Evolutionary conservation across 2,329 filamentous ascomycete genomes (phyloP), one percentile per base, ranked within the genome.

Genomic region (Ophiostoma sp.): DNA sequence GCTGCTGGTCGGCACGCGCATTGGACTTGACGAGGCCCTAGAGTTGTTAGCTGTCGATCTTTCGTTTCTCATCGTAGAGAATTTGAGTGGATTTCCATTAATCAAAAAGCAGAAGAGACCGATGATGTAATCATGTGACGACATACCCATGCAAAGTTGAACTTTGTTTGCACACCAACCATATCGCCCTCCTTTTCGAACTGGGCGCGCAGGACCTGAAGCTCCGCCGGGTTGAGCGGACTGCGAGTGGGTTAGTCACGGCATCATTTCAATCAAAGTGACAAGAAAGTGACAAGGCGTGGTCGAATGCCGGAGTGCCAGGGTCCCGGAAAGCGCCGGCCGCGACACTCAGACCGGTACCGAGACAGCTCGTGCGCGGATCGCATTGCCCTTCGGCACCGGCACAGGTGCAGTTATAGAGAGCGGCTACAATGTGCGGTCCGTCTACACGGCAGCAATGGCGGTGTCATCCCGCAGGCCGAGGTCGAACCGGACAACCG

Each of bases 181-280:
- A 96, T 96, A 75, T 96, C 92, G 73, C 94, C 95, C 81, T 99
- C 95, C 77, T 97, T 97, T 77, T 98, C 94, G 78, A 95, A 99
- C 79, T 99, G 95, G 70, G 91, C 84, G 72, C 94, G 91, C 67
- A 99, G 85, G 71, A 98, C 95, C 78, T 93, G 89, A 70, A 99
- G 89, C 80, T 99, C 95, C 66, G 92, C 90, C 68, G 92, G 87
- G 80, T 95, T 96, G 72, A 99, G 85, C 73, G 95, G 91, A 77
- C 92, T 95, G 74, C 27, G 27, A 27, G 27, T 27, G 27, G 27
- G 27, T 27, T 27, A 27, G 27, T 2, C 27, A 27, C 1, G 27
- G 27, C 27, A 27, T 27, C 27, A 27, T 27, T 27, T 27, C 27
- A 27, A 27, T 27, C 27, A 27, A 2, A 27, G 27, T 27, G 27